A percentile compares a stretch with the other conserved stretches of the same genome.
These are phyloP conservation scores for Pistacia vera DNA, from an alignment of 345 rosid genomes.

Conservation along the genomic window DNA sequence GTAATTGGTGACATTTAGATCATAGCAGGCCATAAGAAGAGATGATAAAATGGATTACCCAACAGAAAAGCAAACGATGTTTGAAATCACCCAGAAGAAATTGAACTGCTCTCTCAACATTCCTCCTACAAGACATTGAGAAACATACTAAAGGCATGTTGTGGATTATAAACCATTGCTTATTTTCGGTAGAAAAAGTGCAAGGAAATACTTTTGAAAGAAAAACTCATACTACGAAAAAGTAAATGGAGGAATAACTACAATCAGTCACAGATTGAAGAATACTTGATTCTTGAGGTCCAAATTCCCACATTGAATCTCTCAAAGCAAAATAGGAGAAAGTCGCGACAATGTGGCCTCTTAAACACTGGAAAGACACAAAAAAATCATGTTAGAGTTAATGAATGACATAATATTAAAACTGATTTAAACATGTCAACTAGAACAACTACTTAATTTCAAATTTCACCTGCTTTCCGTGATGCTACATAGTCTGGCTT, in stretches of 20 bases:
- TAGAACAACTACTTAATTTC: not conserved
- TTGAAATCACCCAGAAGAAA: slow-evolving; percentile 40
- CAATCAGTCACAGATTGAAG: slow-evolving; percentile 13
- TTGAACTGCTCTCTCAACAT: slow-evolving; percentile 35
- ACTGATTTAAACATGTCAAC: not conserved
- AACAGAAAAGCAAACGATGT: slow-evolving; percentile 52
- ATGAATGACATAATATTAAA: slow-evolving; percentile 5
- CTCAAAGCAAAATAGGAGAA: slow-evolving; percentile 77
- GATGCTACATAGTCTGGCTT: slow-evolving; percentile 49
- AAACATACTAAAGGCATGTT: slow-evolving; percentile 1
- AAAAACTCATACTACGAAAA: slow-evolving; percentile 12
- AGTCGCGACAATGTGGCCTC: slow-evolving; percentile 69
- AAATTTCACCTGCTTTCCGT: slow-evolving; percentile 57
- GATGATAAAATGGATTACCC: slow-evolving; percentile 44
- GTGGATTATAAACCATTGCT: not conserved
- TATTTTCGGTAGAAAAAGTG: not conserved
- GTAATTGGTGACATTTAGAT: slow-evolving; percentile 3
- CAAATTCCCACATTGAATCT: slow-evolving; percentile 83
- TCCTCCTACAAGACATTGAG: slow-evolving; percentile 44
- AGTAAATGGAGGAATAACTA: slow-evolving; percentile 7
- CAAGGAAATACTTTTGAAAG: not conserved
- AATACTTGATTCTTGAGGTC: slow-evolving; percentile 79
- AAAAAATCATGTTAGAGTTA: slow-evolving; percentile 11
- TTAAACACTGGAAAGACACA: slow-evolving; percentile 51
- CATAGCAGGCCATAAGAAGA: slow-evolving; percentile 1